These are phyloP conservation scores for Suillus clintonianus DNA, from an alignment of 768 basidiomycete species.

Conservation along the genomic window DNA sequence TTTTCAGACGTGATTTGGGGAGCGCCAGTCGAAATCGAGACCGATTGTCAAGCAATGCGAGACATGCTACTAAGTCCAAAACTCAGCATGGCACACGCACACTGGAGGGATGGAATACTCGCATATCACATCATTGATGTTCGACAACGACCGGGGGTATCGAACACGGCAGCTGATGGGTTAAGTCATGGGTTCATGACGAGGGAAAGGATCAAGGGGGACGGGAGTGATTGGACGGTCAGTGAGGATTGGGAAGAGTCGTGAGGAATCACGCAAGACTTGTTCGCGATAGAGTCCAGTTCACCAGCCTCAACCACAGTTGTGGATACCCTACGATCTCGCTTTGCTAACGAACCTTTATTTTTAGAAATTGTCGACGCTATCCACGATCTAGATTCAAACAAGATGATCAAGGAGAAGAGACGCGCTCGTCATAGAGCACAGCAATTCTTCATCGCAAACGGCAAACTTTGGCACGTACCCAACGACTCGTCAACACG, in stretches of 20 bases:
- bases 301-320: too few relatives aligned
- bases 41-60: background rate
- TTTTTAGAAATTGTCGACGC: constrained; percentile 19
- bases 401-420: constrained; percentile 11
- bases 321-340: background rate
- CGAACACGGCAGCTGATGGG: constrained; percentile 32
- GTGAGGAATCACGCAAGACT: constrained; percentile 22
- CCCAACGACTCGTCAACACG: background rate
- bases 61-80: constrained; percentile 22
- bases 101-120: constrained; percentile 31
- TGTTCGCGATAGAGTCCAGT: constrained; percentile 5
- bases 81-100: constrained; percentile 23
- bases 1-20: constrained; percentile 29
- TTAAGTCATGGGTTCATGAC: constrained; percentile 24
- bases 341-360: constrained; percentile 16
- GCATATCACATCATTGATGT: constrained; percentile 25
- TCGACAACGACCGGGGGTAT: constrained; percentile 14
- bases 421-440: constrained; percentile 17
- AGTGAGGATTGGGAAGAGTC: constrained; percentile 24
- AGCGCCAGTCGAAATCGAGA: constrained; percentile 3
- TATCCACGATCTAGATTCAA: constrained; percentile 12
- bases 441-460: background rate
- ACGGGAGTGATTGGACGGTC: constrained; percentile 36
- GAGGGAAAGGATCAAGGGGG: constrained; percentile 13
- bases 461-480: background rate